Conservation (phyloP, 768 basidiomycete genomes). For the Chiua virens region DNA sequence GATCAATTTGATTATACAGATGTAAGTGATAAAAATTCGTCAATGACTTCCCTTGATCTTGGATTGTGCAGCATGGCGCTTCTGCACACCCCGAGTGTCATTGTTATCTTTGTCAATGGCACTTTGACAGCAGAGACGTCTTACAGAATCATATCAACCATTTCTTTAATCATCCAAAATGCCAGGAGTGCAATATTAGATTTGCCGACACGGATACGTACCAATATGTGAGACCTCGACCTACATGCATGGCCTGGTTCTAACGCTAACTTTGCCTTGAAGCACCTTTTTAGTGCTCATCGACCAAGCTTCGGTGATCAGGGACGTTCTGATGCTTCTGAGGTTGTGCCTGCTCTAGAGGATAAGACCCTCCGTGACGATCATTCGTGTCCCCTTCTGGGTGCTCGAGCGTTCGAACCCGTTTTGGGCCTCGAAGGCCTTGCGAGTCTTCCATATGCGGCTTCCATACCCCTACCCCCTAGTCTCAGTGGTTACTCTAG, state of each 20-base stretch:
- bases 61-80: conserved; percentile 28
- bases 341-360: not conserved
- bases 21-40: conserved; percentile 16
- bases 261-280: not conserved
- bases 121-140: conserved; percentile 38
- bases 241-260: not conserved
- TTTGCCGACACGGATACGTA: conserved; percentile 40
- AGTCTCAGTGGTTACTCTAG: conserved; percentile 33
- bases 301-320: conserved; percentile 19
- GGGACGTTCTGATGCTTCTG: not conserved
- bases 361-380: not conserved
- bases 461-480: conserved; percentile 31
- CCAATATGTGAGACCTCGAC: conserved; percentile 32
- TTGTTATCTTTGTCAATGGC: conserved; percentile 38
- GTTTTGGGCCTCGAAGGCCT: conserved; percentile 24
- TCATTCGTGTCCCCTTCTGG: conserved; percentile 5
- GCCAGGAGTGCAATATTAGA: conserved; percentile 41
- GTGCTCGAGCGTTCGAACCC: conserved; percentile 18
- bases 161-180: conserved; percentile 47
- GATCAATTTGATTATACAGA: conserved; percentile 27
- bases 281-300: conserved; percentile 32
- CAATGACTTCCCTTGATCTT: conserved; percentile 9
- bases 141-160: conserved; percentile 41
- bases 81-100: conserved; percentile 32
- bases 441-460: conserved; percentile 21